Base-by-base conservation (phyloP, 2,329 filamentous ascomycete species). In the Metarhizium humberi region DNA sequence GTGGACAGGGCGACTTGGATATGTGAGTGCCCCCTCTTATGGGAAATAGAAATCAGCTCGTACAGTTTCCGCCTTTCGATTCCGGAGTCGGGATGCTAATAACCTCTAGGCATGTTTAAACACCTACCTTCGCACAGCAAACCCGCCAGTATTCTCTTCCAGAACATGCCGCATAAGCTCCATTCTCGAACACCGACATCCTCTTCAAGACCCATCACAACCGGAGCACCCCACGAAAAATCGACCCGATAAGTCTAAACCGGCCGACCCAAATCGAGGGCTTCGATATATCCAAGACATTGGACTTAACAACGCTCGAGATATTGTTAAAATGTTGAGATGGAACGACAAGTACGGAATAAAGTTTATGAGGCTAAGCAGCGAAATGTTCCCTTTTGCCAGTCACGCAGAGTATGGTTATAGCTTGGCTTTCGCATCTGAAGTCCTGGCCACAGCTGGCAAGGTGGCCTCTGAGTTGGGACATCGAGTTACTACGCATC, bases 321-420 rank as follows among this genome's bases (percentile, higher is more conserved):
- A 97, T 63, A 82, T 96, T 36, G 73, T 80, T 56, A 95, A 95
- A 69, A 90, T 96, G 82, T 65, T 96, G 8, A 80, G 84, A 1
- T 97, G 92, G 92, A 96, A 97, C 65, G 86, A 95, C 60, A 88
- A 84, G 61, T 96, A 92, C 60, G 86, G 87, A 43, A 97, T 97
- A 71, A 92, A 85, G 62, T 96, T 97, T 68, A 83, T 97, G 81
- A 83, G 92, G 1, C 76, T 97, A 20, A 95, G 90, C 62, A 95
- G 90, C 54, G 92, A 96, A 63, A 96, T 96, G 88, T 97, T 97
- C 60, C 92, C 92, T 0, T 96, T 96, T 68, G 92, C 92, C 2
- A 95, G 89, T 60, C 92, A 97, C 64, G 79, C 81, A 29, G 87
- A 90, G 58, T 87, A 95, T 61, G 92, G 92, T 0, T 97, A 97